Evolutionary conservation across 306 rosid genomes (phyloP), one percentile per base, ranked within the genome.

Genomic region (Vigna trinervia): DNA sequence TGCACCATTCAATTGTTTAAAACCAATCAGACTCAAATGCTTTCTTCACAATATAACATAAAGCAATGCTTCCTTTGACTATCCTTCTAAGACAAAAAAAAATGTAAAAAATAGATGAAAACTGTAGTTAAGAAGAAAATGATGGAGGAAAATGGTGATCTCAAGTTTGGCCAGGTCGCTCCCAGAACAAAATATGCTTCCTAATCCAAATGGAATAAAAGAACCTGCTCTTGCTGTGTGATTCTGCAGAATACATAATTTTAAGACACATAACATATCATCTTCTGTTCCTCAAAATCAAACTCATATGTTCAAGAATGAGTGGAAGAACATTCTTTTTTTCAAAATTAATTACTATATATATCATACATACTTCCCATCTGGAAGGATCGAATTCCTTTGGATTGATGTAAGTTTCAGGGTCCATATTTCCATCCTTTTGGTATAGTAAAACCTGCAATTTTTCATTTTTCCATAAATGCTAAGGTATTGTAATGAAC

Each of bases 401-500:
- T 51, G 97, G 94, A 10, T 86, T 85, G 6, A 4, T 19, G 28
- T 87, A 89, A 71, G 12, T 81, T 68, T 89, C 88, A 32, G 92
- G 91, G 41, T 89, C 91, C 90, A 91, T 86, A 74, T 77, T 87
- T 91, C 96, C 96, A 91, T 14, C 91, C 93, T 75, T 86, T 87
- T 7, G 96, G 92, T 76, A 89, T 83, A 1, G 85, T 82, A 36
- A 84, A 91, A 8, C 96, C 93, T 91, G 43, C 32, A 71, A 60
- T 48, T 23, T 71, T 51, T 47, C 28, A n/a, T 20, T 12, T 12
- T 12, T 60, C 34, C 26, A 60, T 48, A 4, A 57, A 47, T 38
- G 13, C 47, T 7, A 15, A 13, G 61, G 9, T 10, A 13, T 11
- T 22, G 26, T 8, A 23, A 26, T 62, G 41, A 60, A 50, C 13